phyloP scores from a whole-genome alignment of 106 monocot species.

The Allium sativum region DNA sequence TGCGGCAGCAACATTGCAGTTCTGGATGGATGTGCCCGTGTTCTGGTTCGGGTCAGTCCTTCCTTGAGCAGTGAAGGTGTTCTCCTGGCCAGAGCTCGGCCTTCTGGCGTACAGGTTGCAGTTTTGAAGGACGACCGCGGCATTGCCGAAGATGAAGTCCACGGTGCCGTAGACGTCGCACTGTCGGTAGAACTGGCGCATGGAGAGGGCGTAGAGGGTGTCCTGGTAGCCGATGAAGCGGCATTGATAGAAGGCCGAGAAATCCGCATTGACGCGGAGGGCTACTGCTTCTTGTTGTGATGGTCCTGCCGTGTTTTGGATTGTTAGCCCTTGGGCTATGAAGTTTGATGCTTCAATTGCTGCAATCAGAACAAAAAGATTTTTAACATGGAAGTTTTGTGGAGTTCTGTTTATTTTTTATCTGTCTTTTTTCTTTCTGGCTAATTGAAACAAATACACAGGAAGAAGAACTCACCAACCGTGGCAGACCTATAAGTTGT shows the following conservation, averaged over 20 bases:
- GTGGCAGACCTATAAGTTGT: constrained; percentile 85
- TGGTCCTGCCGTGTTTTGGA: constrained; percentile 69
- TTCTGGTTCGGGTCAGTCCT: background rate
- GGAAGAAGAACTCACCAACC: constrained; percentile 34
- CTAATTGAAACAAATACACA: background rate
- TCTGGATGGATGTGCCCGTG: constrained; percentile 3
- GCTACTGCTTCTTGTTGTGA: constrained; percentile 68
- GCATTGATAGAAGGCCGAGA: constrained; percentile 4
- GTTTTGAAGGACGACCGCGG: constrained; percentile 3
- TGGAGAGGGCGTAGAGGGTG: constrained; percentile 6
- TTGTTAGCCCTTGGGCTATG: background rate
- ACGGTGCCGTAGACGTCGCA: constrained; percentile 8
- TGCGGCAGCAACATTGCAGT: background rate
- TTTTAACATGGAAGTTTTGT: no score
- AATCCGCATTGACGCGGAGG: constrained; percentile 21
- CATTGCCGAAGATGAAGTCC: constrained; percentile 16
- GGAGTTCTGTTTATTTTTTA: background rate
- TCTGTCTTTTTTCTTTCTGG: no score
- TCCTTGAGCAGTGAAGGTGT: constrained; percentile 11
- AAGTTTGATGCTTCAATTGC: background rate
- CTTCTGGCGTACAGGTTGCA: background rate
- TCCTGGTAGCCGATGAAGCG: constrained; percentile 7
- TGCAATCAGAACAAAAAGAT: background rate
- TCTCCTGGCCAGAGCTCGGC: constrained; percentile 1
- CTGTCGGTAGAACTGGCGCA: constrained; percentile 4